Evolutionary conservation across 805 yeast species (phyloP), one percentile per base, ranked within the genome.

Genomic region (Monosporozyma unispora): DNA sequence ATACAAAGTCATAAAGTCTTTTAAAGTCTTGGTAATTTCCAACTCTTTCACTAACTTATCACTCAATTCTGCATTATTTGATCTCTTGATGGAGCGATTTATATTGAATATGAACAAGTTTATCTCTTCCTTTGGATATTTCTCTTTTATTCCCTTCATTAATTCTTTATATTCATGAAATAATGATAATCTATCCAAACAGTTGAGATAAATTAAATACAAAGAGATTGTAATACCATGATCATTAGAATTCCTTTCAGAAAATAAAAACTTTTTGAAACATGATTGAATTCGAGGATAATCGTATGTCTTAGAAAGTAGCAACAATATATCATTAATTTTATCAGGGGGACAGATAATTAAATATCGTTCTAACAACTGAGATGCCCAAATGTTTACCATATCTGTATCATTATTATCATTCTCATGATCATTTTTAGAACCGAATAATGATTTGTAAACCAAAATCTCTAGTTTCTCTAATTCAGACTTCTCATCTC

Each of bases 1-100:
- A 61, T 78, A 87, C 0, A 86, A 69, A 19, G 70, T 57, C 0
- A 82, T 74, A 61, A 87, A 87, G 52, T 84, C 90, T 35, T 70
- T 70, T 4, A 84, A 65, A 0, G 87, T 77, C 5, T 61, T 46
- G 3, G 82, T 76, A 2, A 66, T 57, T 1, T 58, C 44, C 12
- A 87, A 54, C 0, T 44, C 45, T 25, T 46, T 68, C 48, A 76
- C 78, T 54, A 78, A 78, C 7, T 71, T 59, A 18, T 66, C 68
- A 22, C 75, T 59, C 0, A 79, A 77, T 40, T 63, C 61, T 1
- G 63, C 61, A 46, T 68, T 63, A 2, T 46, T 23, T 5, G 21
- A 63, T n/a, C 61, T 55, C 19, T 63, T 65, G 16, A 74, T 71
- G 57, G 72, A 75, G 58, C 73, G 81, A 4, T 67, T 64, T 0